These are phyloP conservation scores for Verruconis gallopava DNA, from an alignment of 2,329 filamentous ascomycete genomes.

Conservation along the genomic window DNA sequence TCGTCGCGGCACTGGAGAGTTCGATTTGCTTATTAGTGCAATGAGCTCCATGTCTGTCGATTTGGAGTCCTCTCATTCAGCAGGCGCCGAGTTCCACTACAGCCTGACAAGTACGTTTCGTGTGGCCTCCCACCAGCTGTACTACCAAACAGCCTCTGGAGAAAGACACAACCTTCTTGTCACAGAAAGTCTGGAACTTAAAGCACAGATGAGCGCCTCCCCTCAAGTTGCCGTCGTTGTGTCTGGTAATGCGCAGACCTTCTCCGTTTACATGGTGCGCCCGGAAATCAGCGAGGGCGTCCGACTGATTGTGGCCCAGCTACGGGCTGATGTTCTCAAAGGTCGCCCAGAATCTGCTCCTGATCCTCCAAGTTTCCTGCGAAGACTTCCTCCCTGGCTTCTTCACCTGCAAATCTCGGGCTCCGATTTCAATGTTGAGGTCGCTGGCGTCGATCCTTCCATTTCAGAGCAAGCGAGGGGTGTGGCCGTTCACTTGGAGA, in stretches of 20 bases:
- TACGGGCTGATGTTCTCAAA: slow-evolving; percentile 57
- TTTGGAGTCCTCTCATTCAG: slow-evolving; percentile 87
- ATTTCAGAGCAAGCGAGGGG: slow-evolving; percentile 75
- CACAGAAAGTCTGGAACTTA: slow-evolving; percentile 79
- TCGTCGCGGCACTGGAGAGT: slow-evolving; percentile 57
- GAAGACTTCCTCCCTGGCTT: slow-evolving; percentile 72
- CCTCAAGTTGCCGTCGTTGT: slow-evolving; percentile 75
- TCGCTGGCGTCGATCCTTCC: slow-evolving; percentile 74
- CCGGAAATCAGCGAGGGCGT: slow-evolving; percentile 88
- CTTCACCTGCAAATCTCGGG: slow-evolving; percentile 73
- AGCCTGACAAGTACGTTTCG: slow-evolving; percentile 70
- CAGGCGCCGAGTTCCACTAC: slow-evolving; percentile 74
- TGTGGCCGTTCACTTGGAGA: slow-evolving; percentile 73
- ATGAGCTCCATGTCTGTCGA: slow-evolving; percentile 90
- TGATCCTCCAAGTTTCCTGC: slow-evolving; percentile 41
- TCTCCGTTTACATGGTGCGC: slow-evolving; percentile 78
- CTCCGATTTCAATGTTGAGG: slow-evolving; percentile 77
- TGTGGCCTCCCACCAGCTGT: slow-evolving; percentile 75
- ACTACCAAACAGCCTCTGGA: slow-evolving; percentile 81
- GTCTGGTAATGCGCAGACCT: slow-evolving; percentile 70
- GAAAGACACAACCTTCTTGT: slow-evolving; percentile 76
- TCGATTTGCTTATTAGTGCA: slow-evolving; percentile 87
- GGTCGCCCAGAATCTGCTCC: slow-evolving; percentile 28
- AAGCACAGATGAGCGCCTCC: slow-evolving; percentile 69
- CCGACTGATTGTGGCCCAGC: slow-evolving; percentile 77